These are phyloP conservation scores for Globisporangium uncinulatum DNA, from an alignment of 352 stramenopile genomes.

Conservation along the genomic window DNA sequence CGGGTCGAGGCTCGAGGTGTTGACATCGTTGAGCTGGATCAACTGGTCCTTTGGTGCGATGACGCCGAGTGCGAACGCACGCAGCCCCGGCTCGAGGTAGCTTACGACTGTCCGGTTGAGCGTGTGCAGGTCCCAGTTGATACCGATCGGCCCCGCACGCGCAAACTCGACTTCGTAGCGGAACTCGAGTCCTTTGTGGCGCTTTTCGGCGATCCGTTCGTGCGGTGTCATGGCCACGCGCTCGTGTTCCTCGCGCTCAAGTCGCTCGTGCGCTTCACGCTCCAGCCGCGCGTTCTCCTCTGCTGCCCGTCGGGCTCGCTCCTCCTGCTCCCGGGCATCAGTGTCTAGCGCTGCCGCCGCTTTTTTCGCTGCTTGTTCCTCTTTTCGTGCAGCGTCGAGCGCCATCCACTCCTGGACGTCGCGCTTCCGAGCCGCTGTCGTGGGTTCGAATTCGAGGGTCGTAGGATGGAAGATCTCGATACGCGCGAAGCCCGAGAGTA, in stretches of 20 bases:
- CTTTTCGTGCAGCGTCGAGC: slow-evolving; percentile 17
- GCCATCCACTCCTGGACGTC: slow-evolving; percentile 31
- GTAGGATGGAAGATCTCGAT: slow-evolving; percentile 51
- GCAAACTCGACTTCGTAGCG: slow-evolving; percentile 61
- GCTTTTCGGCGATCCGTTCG: slow-evolving; percentile 27
- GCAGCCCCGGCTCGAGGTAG: slow-evolving; percentile 44
- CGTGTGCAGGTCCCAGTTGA: slow-evolving; percentile 67
- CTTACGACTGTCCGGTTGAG: slow-evolving; percentile 46
- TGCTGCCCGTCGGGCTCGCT: slow-evolving; percentile 23
- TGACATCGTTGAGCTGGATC: slow-evolving; percentile 59
- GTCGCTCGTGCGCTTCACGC: slow-evolving; percentile 21
- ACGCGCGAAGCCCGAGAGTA: slow-evolving; percentile 53
- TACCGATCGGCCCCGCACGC: slow-evolving; percentile 45
- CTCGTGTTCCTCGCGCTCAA: slow-evolving; percentile 39
- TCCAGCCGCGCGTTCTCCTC: slow-evolving; percentile 31
- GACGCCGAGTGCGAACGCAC: slow-evolving; percentile 38
- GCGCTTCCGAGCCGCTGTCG: slow-evolving; percentile 19
- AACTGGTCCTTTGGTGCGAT: slow-evolving; percentile 54
- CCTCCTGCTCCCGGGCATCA: slow-evolving; percentile 24
- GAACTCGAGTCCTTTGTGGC: slow-evolving; percentile 44
- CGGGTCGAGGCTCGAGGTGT: slow-evolving; percentile 48
- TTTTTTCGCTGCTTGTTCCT: slow-evolving; percentile 25
- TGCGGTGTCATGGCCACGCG: slow-evolving; percentile 55
- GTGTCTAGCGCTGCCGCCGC: slow-evolving; percentile 28
- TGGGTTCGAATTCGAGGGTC: slow-evolving; percentile 46